Evolutionary conservation across 352 stramenopile genomes (phyloP).

Genomic region (Phytophthora foliorum): DNA sequence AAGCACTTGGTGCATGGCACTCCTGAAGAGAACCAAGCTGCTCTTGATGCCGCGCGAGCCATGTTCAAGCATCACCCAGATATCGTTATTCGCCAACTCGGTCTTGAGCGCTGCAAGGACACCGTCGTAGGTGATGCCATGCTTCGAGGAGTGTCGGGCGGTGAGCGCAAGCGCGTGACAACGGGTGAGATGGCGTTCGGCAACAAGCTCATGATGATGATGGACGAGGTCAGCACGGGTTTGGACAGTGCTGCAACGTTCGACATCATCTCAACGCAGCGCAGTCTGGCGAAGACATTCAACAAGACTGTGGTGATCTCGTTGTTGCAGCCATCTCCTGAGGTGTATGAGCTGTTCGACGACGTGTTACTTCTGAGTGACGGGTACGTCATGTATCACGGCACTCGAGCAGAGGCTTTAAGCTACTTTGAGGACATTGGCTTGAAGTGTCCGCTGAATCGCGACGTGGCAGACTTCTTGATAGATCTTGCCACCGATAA

Average conservation of each 20-base stretch:
- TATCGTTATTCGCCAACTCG: slow-evolving; percentile 21
- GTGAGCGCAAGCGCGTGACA: slow-evolving; percentile 58
- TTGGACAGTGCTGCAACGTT: slow-evolving; percentile 33
- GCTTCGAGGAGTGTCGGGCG: slow-evolving; percentile 61
- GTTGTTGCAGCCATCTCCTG: slow-evolving; percentile 89
- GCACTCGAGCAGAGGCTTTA: slow-evolving; percentile 58
- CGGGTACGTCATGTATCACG: slow-evolving; percentile 87
- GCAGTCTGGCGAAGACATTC: slow-evolving; percentile 42
- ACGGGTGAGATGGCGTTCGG: slow-evolving; percentile 32
- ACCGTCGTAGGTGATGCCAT: slow-evolving; percentile 84
- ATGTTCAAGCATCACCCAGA: slow-evolving; percentile 35
- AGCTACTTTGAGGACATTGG: slow-evolving; percentile 84
- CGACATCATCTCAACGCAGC: slow-evolving; percentile 47
- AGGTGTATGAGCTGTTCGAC: slow-evolving; percentile 93
- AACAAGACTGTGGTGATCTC: slow-evolving; percentile 66
- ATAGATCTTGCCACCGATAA: slow-evolving; percentile 45
- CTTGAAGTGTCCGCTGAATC: slow-evolving; percentile 49
- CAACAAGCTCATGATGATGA: slow-evolving; percentile 30
- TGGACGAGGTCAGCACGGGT: slow-evolving; percentile 37
- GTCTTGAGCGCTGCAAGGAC: slow-evolving; percentile 34
- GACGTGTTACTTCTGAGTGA: slow-evolving; percentile 90
- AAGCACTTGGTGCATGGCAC: slow-evolving; percentile 36
- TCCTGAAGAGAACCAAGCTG: slow-evolving; percentile 35
- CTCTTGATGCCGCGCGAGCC: slow-evolving; percentile 12
- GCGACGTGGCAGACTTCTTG: slow-evolving; percentile 55